These are phyloP conservation scores for Aspergillus sclerotioniger DNA, from an alignment of 495 filamentous ascomycete species.

Conservation along the genomic window DNA sequence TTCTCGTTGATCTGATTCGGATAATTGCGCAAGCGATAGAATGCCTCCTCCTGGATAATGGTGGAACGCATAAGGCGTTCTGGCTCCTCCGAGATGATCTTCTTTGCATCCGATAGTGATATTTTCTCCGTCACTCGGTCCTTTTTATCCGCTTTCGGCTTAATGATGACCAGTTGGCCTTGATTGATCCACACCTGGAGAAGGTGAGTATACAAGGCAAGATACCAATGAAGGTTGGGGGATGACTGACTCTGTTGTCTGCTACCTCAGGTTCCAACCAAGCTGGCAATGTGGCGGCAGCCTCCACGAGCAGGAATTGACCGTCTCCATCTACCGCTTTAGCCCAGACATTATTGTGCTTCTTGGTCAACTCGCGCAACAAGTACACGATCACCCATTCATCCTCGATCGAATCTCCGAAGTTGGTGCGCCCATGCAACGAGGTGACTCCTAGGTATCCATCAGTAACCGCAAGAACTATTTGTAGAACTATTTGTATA, in stretches of 20 bases:
- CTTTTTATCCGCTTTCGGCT: conserved; percentile 42
- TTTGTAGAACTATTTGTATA: background rate
- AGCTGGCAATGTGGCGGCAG: conserved; percentile 78
- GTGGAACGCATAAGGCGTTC: conserved; percentile 59
- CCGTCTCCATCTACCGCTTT: conserved; percentile 84
- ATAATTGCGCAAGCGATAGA: conserved; percentile 81
- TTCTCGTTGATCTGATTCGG: conserved; percentile 68
- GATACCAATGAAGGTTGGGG: background rate
- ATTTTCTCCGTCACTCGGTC: conserved; percentile 47
- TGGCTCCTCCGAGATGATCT: conserved; percentile 52
- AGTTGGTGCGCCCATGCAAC: conserved; percentile 73
- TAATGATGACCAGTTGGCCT: conserved; percentile 72
- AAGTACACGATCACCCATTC: conserved; percentile 96
- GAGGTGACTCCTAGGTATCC: conserved; percentile 36
- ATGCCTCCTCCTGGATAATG: conserved; percentile 81
- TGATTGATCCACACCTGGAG: conserved; percentile 70
- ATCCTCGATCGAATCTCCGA: conserved; percentile 91
- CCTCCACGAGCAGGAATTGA: conserved; percentile 93
- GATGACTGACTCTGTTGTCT: conserved; percentile 65
- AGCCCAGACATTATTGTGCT: conserved; percentile 76
- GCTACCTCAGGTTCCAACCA: conserved; percentile 95
- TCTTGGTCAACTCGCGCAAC: conserved; percentile 74
- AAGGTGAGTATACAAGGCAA: conserved; percentile 3
- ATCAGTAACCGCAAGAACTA: conserved; percentile 6
- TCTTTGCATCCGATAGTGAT: conserved; percentile 57